Evolutionary conservation across 805 yeast species (phyloP).

Genomic region (Barnettozyma pratensis): DNA sequence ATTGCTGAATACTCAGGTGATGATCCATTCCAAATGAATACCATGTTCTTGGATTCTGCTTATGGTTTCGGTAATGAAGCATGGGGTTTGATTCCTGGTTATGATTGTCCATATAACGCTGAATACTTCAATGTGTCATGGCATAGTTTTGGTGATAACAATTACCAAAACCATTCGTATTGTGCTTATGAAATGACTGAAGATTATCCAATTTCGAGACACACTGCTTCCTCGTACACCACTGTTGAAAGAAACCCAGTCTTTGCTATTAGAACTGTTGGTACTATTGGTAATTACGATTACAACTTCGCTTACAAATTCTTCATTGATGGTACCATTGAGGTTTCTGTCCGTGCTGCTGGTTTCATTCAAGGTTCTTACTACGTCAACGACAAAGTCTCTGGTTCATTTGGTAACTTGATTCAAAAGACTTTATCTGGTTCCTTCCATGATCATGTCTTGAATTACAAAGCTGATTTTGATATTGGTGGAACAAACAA

Average conservation of each 20-base stretch:
- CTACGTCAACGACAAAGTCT: conserved; percentile 17
- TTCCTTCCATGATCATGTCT: conserved; percentile 28
- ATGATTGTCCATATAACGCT: conserved; percentile 27
- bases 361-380: conserved; percentile 28
- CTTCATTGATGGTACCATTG: conserved; percentile 25
- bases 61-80: conserved; percentile 28
- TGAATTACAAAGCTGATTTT: conserved; percentile 25
- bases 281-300: conserved; percentile 25
- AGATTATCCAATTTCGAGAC: conserved; percentile 23
- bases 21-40: conserved; percentile 27
- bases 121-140: conserved; percentile 25
- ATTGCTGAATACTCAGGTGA: conserved; percentile 28
- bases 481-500: conserved; percentile 26
- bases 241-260: conserved; percentile 23
- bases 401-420: conserved; percentile 20
- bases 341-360: conserved; percentile 26
- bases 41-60: conserved; percentile 22
- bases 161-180: conserved; percentile 23
- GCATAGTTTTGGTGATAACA: conserved; percentile 21
- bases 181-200: conserved; percentile 23
- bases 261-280: conserved; percentile 21
- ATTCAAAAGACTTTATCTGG: conserved; percentile 23
- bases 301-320: conserved; percentile 23
- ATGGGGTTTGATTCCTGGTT: conserved; percentile 26
- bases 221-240: conserved; percentile 15